Conservation (phyloP, 768 basidiomycete genomes). For the Coprinellus micaceus region DNA sequence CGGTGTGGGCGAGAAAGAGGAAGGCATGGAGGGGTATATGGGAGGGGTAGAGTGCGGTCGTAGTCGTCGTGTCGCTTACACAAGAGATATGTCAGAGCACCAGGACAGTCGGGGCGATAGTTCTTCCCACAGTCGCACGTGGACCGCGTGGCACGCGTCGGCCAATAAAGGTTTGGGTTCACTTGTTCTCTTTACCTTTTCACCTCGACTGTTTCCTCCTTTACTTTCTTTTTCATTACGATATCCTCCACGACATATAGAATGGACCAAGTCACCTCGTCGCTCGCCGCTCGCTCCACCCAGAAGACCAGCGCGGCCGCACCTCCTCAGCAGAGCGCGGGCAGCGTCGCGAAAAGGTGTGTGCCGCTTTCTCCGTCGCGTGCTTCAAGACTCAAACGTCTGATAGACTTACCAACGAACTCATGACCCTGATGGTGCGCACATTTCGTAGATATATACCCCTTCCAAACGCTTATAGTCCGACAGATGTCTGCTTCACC, state of each 20-base stretch:
- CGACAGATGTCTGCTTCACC: slow-evolving; percentile 83
- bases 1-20: slow-evolving; percentile 42
- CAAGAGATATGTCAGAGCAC: not conserved
- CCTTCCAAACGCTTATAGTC: slow-evolving; percentile 6
- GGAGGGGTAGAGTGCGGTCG: slow-evolving; percentile 6
- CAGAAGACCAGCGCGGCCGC: slow-evolving; percentile 56
- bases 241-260: slow-evolving; percentile 18
- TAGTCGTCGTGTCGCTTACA: slow-evolving; percentile 12
- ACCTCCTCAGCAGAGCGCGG: slow-evolving; percentile 53
- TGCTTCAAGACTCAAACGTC: slow-evolving; percentile 7
- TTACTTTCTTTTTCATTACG: slow-evolving; percentile 15
- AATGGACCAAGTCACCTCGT: slow-evolving; percentile 74
- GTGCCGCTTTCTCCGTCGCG: slow-evolving; percentile 8
- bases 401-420: slow-evolving; percentile 69
- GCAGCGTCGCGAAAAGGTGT: slow-evolving; percentile 84
- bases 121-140: slow-evolving; percentile 5
- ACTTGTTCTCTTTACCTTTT: not conserved
- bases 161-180: not conserved
- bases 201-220: slow-evolving; percentile 12
- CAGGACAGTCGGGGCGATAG: not conserved
- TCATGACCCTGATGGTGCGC: slow-evolving; percentile 85
- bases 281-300: slow-evolving; percentile 54
- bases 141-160: slow-evolving; percentile 4
- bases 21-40: slow-evolving; percentile 33
- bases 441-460: not conserved